Conservation (phyloP, 2,329 filamentous ascomycete genomes). For the Colletotrichum liaoningense region DNA sequence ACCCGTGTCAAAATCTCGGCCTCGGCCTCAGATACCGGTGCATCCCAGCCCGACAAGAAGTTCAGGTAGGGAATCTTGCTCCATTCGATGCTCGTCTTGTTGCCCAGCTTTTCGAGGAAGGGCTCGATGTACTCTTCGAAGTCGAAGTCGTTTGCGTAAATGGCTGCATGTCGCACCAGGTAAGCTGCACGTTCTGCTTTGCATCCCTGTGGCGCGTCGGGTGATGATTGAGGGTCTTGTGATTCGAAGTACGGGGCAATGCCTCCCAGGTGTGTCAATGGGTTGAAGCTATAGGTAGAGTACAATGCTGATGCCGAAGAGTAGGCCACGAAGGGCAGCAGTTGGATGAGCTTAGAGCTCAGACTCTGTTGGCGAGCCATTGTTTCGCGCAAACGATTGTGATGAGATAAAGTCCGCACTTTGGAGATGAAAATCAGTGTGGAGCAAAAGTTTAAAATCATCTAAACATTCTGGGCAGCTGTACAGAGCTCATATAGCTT, state of each 20-base stretch:
- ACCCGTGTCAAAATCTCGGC: conserved; percentile 70
- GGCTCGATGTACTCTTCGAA: conserved; percentile 68
- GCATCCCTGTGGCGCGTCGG: conserved; percentile 61
- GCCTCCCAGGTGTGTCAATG: conserved; percentile 65
- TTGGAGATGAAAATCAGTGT: not conserved
- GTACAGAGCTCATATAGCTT: not conserved
- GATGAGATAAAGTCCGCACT: not conserved
- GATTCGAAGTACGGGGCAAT: conserved; percentile 69
- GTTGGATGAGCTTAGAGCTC: conserved; percentile 12
- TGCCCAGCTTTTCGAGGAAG: conserved; percentile 67
- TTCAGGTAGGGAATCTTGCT: conserved; percentile 62
- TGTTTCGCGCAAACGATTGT: not conserved
- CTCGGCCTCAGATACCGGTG: conserved; percentile 67
- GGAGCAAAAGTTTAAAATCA: not conserved
- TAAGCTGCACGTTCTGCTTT: conserved; percentile 63
- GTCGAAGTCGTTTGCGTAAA: conserved; percentile 70
- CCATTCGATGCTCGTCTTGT: conserved; percentile 68
- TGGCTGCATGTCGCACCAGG: conserved; percentile 68
- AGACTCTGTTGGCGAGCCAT: conserved; percentile 18
- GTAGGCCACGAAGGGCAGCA: conserved; percentile 14
- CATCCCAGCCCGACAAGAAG: conserved; percentile 67
- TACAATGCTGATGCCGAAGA: conserved; percentile 47
- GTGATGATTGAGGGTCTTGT: conserved; percentile 57
- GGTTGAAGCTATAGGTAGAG: conserved; percentile 62
- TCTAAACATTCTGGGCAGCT: not conserved